Evolutionary conservation across 1,139 yeast species (phyloP), one percentile per base, ranked within the genome.

Genomic region (Meyerozyma smithsonii): DNA sequence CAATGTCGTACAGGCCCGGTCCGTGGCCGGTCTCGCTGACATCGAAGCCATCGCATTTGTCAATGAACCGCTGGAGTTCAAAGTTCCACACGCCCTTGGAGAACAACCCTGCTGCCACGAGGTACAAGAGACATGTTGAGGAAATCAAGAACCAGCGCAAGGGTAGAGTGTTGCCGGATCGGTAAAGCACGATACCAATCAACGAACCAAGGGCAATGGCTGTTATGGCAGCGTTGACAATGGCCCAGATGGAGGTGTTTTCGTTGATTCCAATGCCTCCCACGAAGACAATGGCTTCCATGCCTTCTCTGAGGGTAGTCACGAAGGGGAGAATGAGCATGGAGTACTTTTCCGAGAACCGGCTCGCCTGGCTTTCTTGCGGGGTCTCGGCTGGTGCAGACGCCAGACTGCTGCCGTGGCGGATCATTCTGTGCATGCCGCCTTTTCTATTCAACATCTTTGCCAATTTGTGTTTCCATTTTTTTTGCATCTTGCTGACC

Each of bases 11-110:
- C 3, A 72, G 65, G 0, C 74, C 76, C 0, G 76, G 75, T 0
- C 75, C 75, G 45, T 69, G 66, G 2, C 76, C 76, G 2, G 75
- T 68, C 47, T 70, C 76, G 42, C 72, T 65, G 4, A 69, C 74
- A 42, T 70, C 76, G 43, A 66, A 54, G 0, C 75, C 75, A 32
- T 59, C 74, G 47, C 75, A 69, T 39, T 54, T 45, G 40, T 64
- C 59, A 30, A 69, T 69, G 42, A 68, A 70, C 10, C 52, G 51
- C 47, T 70, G 74, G 32, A 70, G 56, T 44, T 70, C 75, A 40
- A 69, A 66, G 46, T 63, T 64, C 74, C 75, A 69, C 4, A 70
- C 64, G 2, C 75, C 76, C 48, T 68, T 69, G 41, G 73, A 66
- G 43, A 70, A 66, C 24, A 70, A 54, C 1, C 76, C 75, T 1